Conservation (phyloP, 768 basidiomycete species). For the Cubamyces lactineus region DNA sequence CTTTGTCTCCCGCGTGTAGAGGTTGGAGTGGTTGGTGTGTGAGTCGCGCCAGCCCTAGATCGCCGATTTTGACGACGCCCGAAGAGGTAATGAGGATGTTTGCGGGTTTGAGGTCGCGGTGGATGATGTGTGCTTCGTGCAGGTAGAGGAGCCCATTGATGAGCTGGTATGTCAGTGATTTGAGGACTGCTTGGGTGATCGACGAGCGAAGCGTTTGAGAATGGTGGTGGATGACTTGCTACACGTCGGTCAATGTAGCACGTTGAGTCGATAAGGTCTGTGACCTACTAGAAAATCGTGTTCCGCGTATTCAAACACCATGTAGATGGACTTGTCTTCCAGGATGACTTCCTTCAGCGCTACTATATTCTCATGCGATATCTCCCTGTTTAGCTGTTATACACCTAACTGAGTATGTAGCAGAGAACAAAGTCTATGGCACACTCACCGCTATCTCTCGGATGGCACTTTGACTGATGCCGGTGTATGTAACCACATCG, state of each 20-base stretch:
- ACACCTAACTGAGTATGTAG: slow-evolving; percentile 22
- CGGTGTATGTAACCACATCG: slow-evolving; percentile 93
- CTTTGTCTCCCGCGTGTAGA: slow-evolving; percentile 92
- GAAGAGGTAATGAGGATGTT: slow-evolving; percentile 93
- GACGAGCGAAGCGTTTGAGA: slow-evolving; percentile 83
- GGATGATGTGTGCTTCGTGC: slow-evolving; percentile 92
- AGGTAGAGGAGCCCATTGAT: slow-evolving; percentile 94
- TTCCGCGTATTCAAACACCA: slow-evolving; percentile 99
- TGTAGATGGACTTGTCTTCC: slow-evolving; percentile 98
- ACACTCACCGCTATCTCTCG: slow-evolving; percentile 89
- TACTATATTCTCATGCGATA: slow-evolving; percentile 88
- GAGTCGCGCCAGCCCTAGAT: slow-evolving; percentile 91
- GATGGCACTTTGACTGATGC: slow-evolving; percentile 96
- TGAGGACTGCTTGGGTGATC: slow-evolving; percentile 80
- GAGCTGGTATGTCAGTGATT: slow-evolving; percentile 92
- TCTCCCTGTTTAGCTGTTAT: slow-evolving; percentile 81
- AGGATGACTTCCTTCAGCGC: slow-evolving; percentile 92
- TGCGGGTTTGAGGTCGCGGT: slow-evolving; percentile 97
- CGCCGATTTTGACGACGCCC: slow-evolving; percentile 97
- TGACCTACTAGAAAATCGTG: slow-evolving; percentile 90
- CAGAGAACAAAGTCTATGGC: not conserved
- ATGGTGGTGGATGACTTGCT: slow-evolving; percentile 99
- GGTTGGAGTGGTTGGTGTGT: slow-evolving; percentile 91
- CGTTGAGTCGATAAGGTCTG: not conserved
- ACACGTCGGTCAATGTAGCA: not conserved